Base-by-base conservation (phyloP, 2,329 filamentous ascomycete genomes). In the Didymella pomorum region DNA sequence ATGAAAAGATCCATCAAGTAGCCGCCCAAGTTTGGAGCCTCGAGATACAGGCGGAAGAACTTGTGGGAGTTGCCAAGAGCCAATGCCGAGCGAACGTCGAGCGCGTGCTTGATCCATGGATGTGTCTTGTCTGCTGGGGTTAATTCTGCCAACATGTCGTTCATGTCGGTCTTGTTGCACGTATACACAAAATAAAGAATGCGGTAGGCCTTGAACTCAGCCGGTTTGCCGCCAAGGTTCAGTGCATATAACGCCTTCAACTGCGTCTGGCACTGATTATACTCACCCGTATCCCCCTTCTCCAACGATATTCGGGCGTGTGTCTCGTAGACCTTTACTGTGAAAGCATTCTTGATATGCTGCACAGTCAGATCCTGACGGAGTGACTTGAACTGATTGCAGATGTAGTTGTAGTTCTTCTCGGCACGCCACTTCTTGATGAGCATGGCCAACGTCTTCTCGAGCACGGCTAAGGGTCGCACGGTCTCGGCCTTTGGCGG, bases 1-100 rank as follows among this genome's bases (percentile, higher is more conserved):
- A 98, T 90, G 82, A 99, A 98, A 92, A 97, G 97, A 82, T 99
- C 95, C 91, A 99, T 96, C 50, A 99, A 86, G 79, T 98, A 98
- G 69, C 91, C 93, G 62, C 95, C 94, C 93, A 99, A 97, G 73
- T 96, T 96, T 49, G 93, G 93, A 23, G 93, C 93, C 76, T 94
- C 89, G 67, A 96, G 87, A 78, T 97, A 99, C 43, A 99, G 86
- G 81, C 92, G 91, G 86, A 99, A 98, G 79, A 99, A 98, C 77
- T 87, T 94, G 81, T 99, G 94, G 78, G 97, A 97, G 80, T 98
- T 98, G 71, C 93, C 93, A 76, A 96, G 83, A 50, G 95, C 94
- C 73, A 98, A 82, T 47, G 95, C 91, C 52, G 94, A 96, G 70
- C 95, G 92, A 64, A 98, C 93, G 68, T 90, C 86, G 70, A 99